phyloP scores from a whole-genome alignment of 805 yeast species.

The Candida fluviatilis region DNA sequence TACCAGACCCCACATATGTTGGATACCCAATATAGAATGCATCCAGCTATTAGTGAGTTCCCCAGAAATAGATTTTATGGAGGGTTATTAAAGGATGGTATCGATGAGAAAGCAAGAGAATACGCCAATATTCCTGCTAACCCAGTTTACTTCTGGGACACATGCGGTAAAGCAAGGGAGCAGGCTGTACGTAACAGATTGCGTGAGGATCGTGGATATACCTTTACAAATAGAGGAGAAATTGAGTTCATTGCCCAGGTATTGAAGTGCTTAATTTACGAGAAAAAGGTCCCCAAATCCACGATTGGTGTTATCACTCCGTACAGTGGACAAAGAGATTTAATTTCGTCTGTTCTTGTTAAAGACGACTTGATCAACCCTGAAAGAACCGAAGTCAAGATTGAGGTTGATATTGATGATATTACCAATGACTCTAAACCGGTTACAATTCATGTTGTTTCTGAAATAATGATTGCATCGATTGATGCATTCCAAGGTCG shows the following conservation, averaged over 20 bases:
- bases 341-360: conserved; percentile 48
- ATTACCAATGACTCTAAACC: conserved; percentile 42
- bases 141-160: conserved; percentile 62
- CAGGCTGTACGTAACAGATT: conserved; percentile 43
- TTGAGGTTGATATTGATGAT: conserved; percentile 62
- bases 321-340: conserved; percentile 71
- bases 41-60: conserved; percentile 57
- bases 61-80: conserved; percentile 51
- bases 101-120: conserved; percentile 47
- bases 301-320: conserved; percentile 70
- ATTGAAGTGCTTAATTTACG: conserved; percentile 48
- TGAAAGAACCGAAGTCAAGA: conserved; percentile 37
- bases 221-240: conserved; percentile 57
- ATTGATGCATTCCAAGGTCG: conserved; percentile 61
- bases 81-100: conserved; percentile 53
- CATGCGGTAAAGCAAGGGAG: conserved; percentile 46
- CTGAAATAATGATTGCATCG: conserved; percentile 50
- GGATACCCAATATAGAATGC: conserved; percentile 68
- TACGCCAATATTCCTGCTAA: conserved; percentile 41
- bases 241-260: conserved; percentile 43
- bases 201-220: conserved; percentile 50
- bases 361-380: conserved; percentile 57
- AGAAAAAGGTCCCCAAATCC: conserved; percentile 45
- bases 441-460: conserved; percentile 46
- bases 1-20: conserved; percentile 62